phyloP scores from a whole-genome alignment of 2,329 filamentous ascomycete genomes.

The Sarocladiaceae sp. region DNA sequence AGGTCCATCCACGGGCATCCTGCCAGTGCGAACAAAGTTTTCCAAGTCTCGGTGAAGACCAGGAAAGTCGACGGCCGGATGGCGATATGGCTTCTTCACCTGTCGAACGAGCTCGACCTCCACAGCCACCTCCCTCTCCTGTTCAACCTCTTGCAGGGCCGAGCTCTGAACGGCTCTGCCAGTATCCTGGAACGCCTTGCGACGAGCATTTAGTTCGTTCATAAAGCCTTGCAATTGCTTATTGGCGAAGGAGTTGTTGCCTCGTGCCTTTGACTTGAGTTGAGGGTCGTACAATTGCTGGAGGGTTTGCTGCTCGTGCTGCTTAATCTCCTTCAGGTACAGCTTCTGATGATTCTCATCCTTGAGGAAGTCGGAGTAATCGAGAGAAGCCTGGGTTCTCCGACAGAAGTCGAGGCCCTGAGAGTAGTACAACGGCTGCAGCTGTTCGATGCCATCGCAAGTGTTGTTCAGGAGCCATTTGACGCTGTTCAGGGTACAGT shows the following conservation, averaged over 20 bases:
- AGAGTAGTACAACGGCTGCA: constrained; percentile 50
- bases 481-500: constrained; percentile 26
- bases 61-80: constrained; percentile 32
- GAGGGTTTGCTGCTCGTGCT: constrained; percentile 39
- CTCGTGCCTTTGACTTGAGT: constrained; percentile 16
- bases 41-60: constrained; percentile 41
- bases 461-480: constrained; percentile 60
- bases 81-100: constrained; percentile 38
- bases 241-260: constrained; percentile 9
- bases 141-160: constrained; percentile 53
- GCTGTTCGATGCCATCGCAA: constrained; percentile 51
- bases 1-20: background rate
- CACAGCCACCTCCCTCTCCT: constrained; percentile 52
- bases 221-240: background rate
- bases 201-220: background rate
- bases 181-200: constrained; percentile 1
- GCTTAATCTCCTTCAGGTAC: constrained; percentile 38
- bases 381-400: constrained; percentile 41
- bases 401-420: constrained; percentile 57
- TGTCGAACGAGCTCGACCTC: constrained; percentile 53
- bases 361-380: constrained; percentile 34
- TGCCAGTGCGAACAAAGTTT: constrained; percentile 38
- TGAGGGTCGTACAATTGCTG: constrained; percentile 46
- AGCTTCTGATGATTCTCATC: constrained; percentile 15
- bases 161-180: background rate